A percentile compares a stretch with the other conserved stretches of the same genome.
phyloP scores from a whole-genome alignment of 208 protist species.

The Naegleria lovaniensis region DNA sequence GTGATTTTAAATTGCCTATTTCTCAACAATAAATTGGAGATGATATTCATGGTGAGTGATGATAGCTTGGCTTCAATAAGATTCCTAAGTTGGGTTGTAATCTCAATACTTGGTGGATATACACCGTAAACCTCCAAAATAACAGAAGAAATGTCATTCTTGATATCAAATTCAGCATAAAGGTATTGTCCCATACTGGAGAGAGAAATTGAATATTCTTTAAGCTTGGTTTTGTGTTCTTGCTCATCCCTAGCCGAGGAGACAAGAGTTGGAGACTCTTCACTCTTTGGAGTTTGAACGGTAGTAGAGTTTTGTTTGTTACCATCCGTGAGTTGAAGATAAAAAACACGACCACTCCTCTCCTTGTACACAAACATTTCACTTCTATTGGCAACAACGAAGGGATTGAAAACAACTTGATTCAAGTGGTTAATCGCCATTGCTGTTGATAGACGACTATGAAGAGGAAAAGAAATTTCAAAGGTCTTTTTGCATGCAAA shows the following conservation, averaged over 20 bases:
- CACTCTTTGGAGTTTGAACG: not conserved
- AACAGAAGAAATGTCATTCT: not conserved
- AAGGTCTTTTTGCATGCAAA: not conserved
- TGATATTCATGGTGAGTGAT: constrained; percentile 25
- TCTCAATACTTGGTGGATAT: constrained; percentile 34
- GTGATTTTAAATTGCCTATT: constrained; percentile 40
- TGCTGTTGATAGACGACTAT: not conserved
- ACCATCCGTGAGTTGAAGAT: constrained; percentile 35
- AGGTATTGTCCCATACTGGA: not conserved
- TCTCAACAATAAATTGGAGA: constrained; percentile 30
- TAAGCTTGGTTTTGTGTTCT: not conserved
- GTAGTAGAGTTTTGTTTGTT: not conserved
- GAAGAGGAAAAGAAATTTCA: not conserved
- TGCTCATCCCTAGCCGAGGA: not conserved
- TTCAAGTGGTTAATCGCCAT: constrained; percentile 33
- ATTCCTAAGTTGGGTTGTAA: constrained; percentile 36
- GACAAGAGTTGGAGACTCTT: not conserved
- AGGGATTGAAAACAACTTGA: constrained; percentile 32
- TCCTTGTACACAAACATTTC: constrained; percentile 42
- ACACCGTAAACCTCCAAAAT: constrained; percentile 40
- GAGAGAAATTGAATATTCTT: not conserved
- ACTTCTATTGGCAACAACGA: constrained; percentile 35
- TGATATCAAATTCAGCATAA: not conserved
- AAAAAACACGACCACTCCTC: constrained; percentile 35
- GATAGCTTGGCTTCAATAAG: constrained; percentile 39